Conservation (phyloP, 2,329 filamentous ascomycete species). For the Phialemoniopsis sp. region DNA sequence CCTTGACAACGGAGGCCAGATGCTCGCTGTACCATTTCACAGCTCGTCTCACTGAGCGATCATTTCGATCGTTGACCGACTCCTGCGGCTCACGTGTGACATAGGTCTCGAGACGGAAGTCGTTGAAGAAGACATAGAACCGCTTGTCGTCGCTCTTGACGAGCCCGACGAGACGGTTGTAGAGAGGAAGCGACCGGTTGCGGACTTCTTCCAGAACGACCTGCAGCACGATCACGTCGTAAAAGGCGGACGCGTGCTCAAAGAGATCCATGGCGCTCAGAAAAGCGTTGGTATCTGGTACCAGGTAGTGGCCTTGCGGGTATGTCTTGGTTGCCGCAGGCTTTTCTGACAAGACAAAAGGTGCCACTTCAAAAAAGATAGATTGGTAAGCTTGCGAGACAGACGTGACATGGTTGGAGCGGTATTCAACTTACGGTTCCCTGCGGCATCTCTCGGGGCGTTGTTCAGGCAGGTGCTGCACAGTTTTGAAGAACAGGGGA, state of each 20-base stretch:
- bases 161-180: slow-evolving; percentile 85
- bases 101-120: slow-evolving; percentile 91
- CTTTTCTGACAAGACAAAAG: slow-evolving; percentile 84
- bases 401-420: neutral
- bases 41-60: slow-evolving; percentile 81
- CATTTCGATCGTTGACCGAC: slow-evolving; percentile 94
- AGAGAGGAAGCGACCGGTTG: slow-evolving; percentile 88
- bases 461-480: slow-evolving; percentile 71
- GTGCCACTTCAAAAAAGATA: slow-evolving; percentile 52
- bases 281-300: slow-evolving; percentile 95
- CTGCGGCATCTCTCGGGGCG: slow-evolving; percentile 75
- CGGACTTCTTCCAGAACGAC: slow-evolving; percentile 95
- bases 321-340: slow-evolving; percentile 81
- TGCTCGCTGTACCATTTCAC: slow-evolving; percentile 90
- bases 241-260: slow-evolving; percentile 85
- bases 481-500: slow-evolving; percentile 90
- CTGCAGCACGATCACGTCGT: slow-evolving; percentile 94
- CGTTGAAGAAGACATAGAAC: slow-evolving; percentile 99
- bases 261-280: slow-evolving; percentile 96
- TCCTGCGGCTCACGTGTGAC: slow-evolving; percentile 71
- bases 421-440: slow-evolving; percentile 56
- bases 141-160: slow-evolving; percentile 96
- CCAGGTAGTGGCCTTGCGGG: slow-evolving; percentile 84
- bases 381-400: slow-evolving; percentile 13
- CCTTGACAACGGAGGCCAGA: slow-evolving; percentile 57